Evolutionary conservation across 768 basidiomycete species (phyloP), one percentile per base, ranked within the genome.

Genomic region (Goffeauzyma gilvescens): DNA sequence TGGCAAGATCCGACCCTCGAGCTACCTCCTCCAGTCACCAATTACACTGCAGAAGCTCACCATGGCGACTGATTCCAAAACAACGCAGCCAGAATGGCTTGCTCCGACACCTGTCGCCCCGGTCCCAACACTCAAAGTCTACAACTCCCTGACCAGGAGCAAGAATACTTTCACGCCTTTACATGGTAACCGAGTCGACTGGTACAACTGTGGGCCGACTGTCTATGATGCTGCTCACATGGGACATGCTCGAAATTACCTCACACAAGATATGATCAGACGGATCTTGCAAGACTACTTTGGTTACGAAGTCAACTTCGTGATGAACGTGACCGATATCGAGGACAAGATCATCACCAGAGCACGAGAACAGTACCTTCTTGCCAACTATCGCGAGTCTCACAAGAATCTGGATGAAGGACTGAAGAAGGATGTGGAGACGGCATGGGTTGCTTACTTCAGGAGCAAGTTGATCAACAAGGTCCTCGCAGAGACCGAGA

Each of bases 141-240:
- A 81, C 68, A 98, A 96, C 66, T 87, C 90, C 8, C 67, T 96
- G 52, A 95, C 90, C 27, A 74, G 76, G 50, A 75, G 76, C 5
- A 96, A 98, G 83, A 78, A 74, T 40, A 78, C 79, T 47, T 86
- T 90, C 53, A 65, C 79, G 27, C 76, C 85, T 5, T 49, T 46
- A 27, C 48, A 60, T 46, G 63, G 59, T 9, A 52, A 50, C 32
- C 53, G 53, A 25, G 57, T 64, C 7, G 57, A 89, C 55, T 96
- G 89, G 89, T 96, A 98, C 62, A 95, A 93, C 62, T 98, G 93
- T 57, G 90, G 93, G 8, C 90, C 93, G 14, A 98, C 93, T 0
- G 93, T 98, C 7, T 98, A 98, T 62, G 93, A 98, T 69, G 76
- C 86, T 10, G 81, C 85, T 31, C 93, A 98, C 63, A 86, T 98